Evolutionary conservation across 2,329 filamentous ascomycete genomes (phyloP), one percentile per base, ranked within the genome.

Genomic region (Diplodia mutila): DNA sequence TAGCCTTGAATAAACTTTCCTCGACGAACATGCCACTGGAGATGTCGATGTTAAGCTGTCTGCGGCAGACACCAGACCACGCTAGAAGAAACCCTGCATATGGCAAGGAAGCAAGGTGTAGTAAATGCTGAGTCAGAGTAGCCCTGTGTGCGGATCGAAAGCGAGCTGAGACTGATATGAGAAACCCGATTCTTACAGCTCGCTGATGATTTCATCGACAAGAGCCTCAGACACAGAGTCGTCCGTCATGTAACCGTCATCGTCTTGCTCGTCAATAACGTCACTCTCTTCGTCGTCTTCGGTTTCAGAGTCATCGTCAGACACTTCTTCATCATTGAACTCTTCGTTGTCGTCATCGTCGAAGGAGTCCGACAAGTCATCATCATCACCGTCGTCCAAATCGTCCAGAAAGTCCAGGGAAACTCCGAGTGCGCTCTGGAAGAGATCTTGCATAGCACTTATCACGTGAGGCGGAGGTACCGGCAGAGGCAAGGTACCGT

Each of bases 401-500:
- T 51, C 29, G 12, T 63, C 59, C 16, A 63, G 21, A 42, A 63
- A 63, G n/a, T 63, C 59, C 46, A 63, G 29, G 23, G 59, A 51
- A 21, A 63, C 42, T 23, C 59, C 59, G n/a, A 63, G 59, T 12
- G 59, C 59, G 18, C 46, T 63, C 29, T 63, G 27, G 59, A 63
- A 63, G 29, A 63, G 59, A 63, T 63, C 46, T 29, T 63, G 59
- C 59, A 63, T 63, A 1, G 59, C 59, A 18, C 49, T 63, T 21
- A 63, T 51, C 12, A 63, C 29, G n/a, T 63, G 39, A 51, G 46
- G 59, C 21, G 59, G 59, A 9, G 59, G 59, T n/a, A 63, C 29
- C n/a, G 57, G 57, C 25, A 61, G 23, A 7, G 39, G 32, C 39
- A 61, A 14, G 23, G 11, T 32, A 16, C 57, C 57, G 29, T 49